Conservation (phyloP, 192 early-diverging fungal genomes). For the Entomortierella chlamydospora region DNA sequence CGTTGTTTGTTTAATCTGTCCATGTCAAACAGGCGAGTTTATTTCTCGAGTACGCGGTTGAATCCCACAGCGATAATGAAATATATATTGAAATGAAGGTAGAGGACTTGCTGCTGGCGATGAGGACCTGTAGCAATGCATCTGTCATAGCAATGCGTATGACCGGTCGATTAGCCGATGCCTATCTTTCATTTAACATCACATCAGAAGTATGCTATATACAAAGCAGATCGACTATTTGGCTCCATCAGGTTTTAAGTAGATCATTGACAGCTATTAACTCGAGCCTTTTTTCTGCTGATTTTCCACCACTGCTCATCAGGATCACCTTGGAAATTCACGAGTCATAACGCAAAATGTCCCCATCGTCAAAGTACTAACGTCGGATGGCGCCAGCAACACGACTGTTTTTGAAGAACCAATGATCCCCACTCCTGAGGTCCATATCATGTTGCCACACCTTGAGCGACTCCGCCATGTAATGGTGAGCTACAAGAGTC, state of each 20-base stretch:
- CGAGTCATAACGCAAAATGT: conserved; percentile 27
- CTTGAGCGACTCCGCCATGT: conserved; percentile 73
- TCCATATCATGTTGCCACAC: conserved; percentile 83
- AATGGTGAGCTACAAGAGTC: conserved; percentile 71
- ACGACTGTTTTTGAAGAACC: conserved; percentile 38
- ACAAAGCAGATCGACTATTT: too few relatives aligned
- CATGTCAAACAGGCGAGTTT: conserved; percentile 56
- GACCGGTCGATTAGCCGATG: conserved; percentile 69
- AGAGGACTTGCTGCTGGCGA: conserved; percentile 73
- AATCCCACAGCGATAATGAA: conserved; percentile 72
- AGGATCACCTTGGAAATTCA: conserved; percentile 36
- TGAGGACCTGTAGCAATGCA: conserved; percentile 69
- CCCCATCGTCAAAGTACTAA: conserved; percentile 45
- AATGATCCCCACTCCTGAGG: conserved; percentile 67
- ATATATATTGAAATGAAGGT: conserved; percentile 78
- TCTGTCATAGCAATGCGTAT: conserved; percentile 68
- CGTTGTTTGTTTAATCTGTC: background rate
- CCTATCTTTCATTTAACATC: conserved; percentile 63
- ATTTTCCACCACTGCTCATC: conserved; percentile 35
- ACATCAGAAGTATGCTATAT: conserved; percentile 37
- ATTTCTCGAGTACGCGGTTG: conserved; percentile 78
- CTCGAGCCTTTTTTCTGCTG: conserved; percentile 1
- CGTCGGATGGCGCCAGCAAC: conserved; percentile 26
- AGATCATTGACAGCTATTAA: background rate
- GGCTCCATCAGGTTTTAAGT: too few relatives aligned